phyloP scores from a whole-genome alignment of 441 rosid genomes.

The Adansonia madagascariensis region DNA sequence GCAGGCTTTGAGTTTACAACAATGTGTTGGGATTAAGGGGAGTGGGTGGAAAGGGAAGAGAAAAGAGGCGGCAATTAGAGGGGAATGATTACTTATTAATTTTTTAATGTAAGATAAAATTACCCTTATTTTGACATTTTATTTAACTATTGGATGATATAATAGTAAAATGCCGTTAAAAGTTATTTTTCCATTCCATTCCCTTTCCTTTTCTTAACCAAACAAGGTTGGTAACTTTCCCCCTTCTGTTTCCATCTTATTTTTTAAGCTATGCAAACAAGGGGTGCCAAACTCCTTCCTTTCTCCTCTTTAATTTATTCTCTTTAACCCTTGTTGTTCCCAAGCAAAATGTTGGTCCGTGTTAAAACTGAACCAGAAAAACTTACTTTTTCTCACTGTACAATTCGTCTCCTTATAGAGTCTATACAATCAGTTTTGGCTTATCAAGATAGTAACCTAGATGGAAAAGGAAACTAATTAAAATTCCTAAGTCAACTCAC shows the following conservation, averaged over 20 bases:
- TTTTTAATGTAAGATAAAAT: not conserved
- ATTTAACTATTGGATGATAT: not conserved
- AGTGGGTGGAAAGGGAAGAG: not conserved
- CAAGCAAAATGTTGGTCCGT: not conserved
- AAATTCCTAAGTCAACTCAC: too few relatives aligned
- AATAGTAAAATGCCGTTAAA: not conserved
- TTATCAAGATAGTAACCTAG: too few relatives aligned
- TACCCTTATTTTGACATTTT: not conserved
- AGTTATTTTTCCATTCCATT: not conserved
- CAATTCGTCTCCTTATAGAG: too few relatives aligned
- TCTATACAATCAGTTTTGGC: too few relatives aligned
- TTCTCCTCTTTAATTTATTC: not conserved
- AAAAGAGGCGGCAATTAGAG: conserved; percentile 4
- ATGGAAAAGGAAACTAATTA: too few relatives aligned
- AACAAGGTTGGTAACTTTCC: not conserved
- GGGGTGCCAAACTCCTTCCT: not conserved
- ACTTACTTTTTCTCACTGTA: too few relatives aligned
- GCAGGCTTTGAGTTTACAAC: not conserved
- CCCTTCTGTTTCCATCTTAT: not conserved
- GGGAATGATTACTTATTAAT: not conserved
- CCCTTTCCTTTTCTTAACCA: not conserved
- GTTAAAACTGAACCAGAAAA: too few relatives aligned
- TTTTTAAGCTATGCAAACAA: not conserved
- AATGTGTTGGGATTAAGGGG: not conserved
- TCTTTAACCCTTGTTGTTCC: not conserved